Evolutionary conservation across 495 filamentous ascomycete species (phyloP).

Genomic region (Xylaria curta): DNA sequence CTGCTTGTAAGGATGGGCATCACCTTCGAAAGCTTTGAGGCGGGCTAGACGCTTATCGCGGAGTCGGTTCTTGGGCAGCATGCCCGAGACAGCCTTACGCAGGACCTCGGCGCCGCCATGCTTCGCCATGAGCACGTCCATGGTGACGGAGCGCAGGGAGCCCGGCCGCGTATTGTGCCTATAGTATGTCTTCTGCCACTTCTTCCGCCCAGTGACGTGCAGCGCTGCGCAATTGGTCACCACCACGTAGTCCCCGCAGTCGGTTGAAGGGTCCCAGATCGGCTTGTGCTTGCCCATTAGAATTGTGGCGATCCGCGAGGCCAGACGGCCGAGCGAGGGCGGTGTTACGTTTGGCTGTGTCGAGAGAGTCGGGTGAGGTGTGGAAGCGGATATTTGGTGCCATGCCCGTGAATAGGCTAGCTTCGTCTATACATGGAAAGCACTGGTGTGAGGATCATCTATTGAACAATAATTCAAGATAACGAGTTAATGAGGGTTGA

Average conservation of each 20-base stretch:
- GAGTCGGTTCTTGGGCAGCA: constrained; percentile 96
- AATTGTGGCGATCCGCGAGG: constrained; percentile 84
- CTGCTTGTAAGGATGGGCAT: constrained; percentile 86
- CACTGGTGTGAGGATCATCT: not conserved
- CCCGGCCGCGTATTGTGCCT: constrained; percentile 90
- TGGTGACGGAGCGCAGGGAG: constrained; percentile 82
- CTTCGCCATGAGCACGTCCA: constrained; percentile 94
- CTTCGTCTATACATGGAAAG: constrained; percentile 69
- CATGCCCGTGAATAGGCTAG: constrained; percentile 95
- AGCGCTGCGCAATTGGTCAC: constrained; percentile 87
- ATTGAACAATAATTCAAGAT: not conserved
- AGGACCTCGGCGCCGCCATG: constrained; percentile 94
- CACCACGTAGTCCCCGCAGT: constrained; percentile 99
- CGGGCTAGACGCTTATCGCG: constrained; percentile 84
- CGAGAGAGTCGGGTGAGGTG: constrained; percentile 59
- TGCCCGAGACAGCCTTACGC: constrained; percentile 89
- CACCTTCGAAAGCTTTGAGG: constrained; percentile 93
- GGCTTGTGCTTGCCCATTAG: constrained; percentile 99
- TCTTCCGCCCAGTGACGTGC: constrained; percentile 89
- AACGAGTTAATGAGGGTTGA: not conserved
- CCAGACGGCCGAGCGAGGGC: constrained; percentile 83
- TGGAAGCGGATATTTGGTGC: constrained; percentile 81
- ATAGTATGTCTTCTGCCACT: constrained; percentile 93
- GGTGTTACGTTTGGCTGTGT: constrained; percentile 65
- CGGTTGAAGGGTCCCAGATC: constrained; percentile 92